Conservation (phyloP, 179 eudicot species). For the Sideroxylon spinosum region DNA sequence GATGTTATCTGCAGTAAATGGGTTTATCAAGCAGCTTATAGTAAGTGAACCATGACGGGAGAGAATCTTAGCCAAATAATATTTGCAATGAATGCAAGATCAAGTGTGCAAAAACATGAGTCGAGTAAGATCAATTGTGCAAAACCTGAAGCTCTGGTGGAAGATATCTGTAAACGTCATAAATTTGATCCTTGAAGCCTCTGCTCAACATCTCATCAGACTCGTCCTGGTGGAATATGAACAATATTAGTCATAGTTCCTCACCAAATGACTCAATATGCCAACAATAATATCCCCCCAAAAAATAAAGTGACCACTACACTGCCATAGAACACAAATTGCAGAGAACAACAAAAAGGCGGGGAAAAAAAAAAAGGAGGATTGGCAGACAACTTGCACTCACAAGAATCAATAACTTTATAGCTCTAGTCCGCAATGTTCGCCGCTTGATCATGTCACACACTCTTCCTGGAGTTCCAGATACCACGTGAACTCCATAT, state of each 20-base stretch:
- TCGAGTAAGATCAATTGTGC: not conserved
- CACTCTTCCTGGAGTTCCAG: conserved; percentile 97
- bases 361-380: not conserved
- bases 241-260: not conserved
- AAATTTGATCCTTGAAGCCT: conserved; percentile 96
- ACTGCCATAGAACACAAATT: not conserved
- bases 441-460: conserved; percentile 97
- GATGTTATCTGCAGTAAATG: too few relatives aligned
- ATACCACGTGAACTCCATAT: conserved; percentile 89
- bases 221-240: conserved; percentile 57
- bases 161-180: conserved; percentile 91
- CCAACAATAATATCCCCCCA: too few relatives aligned
- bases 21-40: too few relatives aligned
- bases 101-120: not conserved
- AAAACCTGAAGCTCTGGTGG: conserved; percentile 95
- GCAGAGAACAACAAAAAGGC: not conserved
- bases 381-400: conserved; percentile 22
- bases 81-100: too few relatives aligned
- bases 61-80: too few relatives aligned
- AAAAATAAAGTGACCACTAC: not conserved
- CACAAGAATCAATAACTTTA: conserved; percentile 78
- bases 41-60: too few relatives aligned
- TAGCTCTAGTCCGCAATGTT: conserved; percentile 71
- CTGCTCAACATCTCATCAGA: conserved; percentile 99
- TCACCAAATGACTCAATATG: not conserved